Evolutionary conservation across 768 basidiomycete genomes (phyloP).

Genomic region (Trametes coccinea): DNA sequence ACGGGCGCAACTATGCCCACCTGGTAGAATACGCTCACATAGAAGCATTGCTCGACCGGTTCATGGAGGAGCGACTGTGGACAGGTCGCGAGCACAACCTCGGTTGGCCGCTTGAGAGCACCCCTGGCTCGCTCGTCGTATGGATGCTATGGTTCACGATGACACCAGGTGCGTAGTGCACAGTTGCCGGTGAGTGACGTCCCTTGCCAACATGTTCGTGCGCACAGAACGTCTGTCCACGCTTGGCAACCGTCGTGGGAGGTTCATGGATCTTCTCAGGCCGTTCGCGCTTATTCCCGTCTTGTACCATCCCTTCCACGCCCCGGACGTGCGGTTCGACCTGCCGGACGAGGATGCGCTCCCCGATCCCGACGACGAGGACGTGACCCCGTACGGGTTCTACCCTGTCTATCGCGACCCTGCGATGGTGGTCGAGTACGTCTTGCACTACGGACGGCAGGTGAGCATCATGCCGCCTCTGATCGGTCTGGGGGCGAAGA

Average conservation of each 20-base stretch:
- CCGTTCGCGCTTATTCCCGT: slow-evolving; percentile 44
- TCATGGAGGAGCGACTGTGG: slow-evolving; percentile 50
- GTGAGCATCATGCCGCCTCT: slow-evolving; percentile 42
- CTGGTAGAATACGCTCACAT: slow-evolving; percentile 52
- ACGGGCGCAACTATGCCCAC: slow-evolving; percentile 62
- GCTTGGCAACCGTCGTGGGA: slow-evolving; percentile 28
- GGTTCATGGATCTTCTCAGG: slow-evolving; percentile 37
- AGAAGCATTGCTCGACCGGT: slow-evolving; percentile 45
- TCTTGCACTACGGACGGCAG: slow-evolving; percentile 25
- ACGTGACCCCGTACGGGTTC: slow-evolving; percentile 43
- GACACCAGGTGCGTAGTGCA: slow-evolving; percentile 43
- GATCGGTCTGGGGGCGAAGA: slow-evolving; percentile 56
- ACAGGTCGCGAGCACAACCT: slow-evolving; percentile 34
- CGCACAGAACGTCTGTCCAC: slow-evolving; percentile 19
- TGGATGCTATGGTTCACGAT: slow-evolving; percentile 68
- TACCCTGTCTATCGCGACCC: slow-evolving; percentile 48
- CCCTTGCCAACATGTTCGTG: neutral
- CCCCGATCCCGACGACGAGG: slow-evolving; percentile 17
- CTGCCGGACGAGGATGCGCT: slow-evolving; percentile 21
- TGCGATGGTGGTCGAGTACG: slow-evolving; percentile 14
- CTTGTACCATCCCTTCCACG: slow-evolving; percentile 57
- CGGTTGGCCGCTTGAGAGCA: slow-evolving; percentile 61
- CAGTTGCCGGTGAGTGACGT: neutral
- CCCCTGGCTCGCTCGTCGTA: slow-evolving; percentile 51
- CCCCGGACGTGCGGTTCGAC: slow-evolving; percentile 16